Evolutionary conservation across 805 yeast genomes (phyloP).

Genomic region (Candida oleophila): DNA sequence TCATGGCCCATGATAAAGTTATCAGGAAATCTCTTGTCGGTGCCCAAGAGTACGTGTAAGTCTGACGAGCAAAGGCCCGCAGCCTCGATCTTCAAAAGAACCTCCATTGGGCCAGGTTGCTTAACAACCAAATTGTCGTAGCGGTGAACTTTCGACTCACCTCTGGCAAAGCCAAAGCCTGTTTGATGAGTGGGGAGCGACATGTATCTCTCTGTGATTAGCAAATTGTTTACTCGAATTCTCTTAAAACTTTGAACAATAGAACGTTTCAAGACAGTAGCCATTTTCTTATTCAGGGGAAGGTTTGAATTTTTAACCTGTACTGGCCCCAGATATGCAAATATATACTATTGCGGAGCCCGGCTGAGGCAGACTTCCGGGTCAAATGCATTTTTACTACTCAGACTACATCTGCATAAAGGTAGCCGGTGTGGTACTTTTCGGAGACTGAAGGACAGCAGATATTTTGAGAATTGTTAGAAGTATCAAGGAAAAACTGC

Average conservation of each 20-base stretch:
- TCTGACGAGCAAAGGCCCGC: slow-evolving; percentile 47
- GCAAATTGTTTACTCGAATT: too few species aligned
- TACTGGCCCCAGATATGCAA: too few species aligned
- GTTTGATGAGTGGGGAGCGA: slow-evolving; percentile 25
- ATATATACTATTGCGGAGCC: background rate
- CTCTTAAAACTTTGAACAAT: too few species aligned
- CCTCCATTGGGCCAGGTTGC: slow-evolving; percentile 25
- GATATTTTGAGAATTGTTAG: too few species aligned
- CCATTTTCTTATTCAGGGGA: too few species aligned
- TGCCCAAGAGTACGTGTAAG: slow-evolving; percentile 32
- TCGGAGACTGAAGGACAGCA: too few species aligned
- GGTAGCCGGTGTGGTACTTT: too few species aligned
- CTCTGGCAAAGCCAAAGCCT: slow-evolving; percentile 33
- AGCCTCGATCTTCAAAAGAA: slow-evolving; percentile 40
- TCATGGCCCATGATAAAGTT: slow-evolving; percentile 46
- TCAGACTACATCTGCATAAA: too few species aligned
- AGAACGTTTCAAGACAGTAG: too few species aligned
- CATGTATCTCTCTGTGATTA: too few species aligned
- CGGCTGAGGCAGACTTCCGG: background rate
- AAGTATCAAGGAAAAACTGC: too few species aligned
- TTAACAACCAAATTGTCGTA: slow-evolving; percentile 31
- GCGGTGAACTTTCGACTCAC: slow-evolving; percentile 20
- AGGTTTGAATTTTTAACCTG: too few species aligned
- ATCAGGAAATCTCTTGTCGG: slow-evolving; percentile 19
- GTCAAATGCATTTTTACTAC: background rate